Evolutionary conservation across 257 asterid genomes (phyloP), one percentile per base, ranked within the genome.

Genomic region (Penstemon davidsonii): DNA sequence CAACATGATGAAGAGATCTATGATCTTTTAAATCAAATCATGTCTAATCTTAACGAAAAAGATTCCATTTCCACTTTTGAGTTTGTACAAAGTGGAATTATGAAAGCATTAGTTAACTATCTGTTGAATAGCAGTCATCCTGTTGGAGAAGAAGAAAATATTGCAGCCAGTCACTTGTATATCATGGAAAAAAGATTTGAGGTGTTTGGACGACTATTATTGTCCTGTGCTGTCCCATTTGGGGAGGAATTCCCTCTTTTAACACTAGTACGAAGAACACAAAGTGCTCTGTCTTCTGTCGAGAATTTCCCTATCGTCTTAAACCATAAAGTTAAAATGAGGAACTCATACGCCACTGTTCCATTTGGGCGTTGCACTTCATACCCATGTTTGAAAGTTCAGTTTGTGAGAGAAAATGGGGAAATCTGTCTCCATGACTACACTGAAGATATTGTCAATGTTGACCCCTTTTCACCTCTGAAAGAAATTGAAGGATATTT

Each of bases 21-120:
- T 71, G 73, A 51, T 67, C 63, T 88, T 51, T 79, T 94, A 79
- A 79, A 62, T 68, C 76, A 88, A 71, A 85, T 94, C 60, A 63
- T 94, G 82, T 87, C 82, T 7, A 84, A 81, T 80, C 85, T 94
- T 57, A 81, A 79, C 68, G 95, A 87, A 36, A 80, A 80, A 71
- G 91, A 84, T 60, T 80, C 88, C 57, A 78, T 91, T 75, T 91
- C 99, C 70, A 87, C 96, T 44, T 94, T 94, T 78, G 99, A 94
- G 84, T 91, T 94, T 80, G 88, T 94, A 62, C 96, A 91, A 84
- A 94, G 99, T 86, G 97, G 97, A 70, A 81, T 88, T 53, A 76
- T 82, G 40, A 87, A 83, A 69, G 83, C 99, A 65, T 72, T 94
- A 69, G 90, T 85, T 64, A 70, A 69, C 72, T 94, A 79, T 82